Base-by-base conservation (phyloP, 352 stramenopile genomes). In the Globisporangium polare region DNA sequence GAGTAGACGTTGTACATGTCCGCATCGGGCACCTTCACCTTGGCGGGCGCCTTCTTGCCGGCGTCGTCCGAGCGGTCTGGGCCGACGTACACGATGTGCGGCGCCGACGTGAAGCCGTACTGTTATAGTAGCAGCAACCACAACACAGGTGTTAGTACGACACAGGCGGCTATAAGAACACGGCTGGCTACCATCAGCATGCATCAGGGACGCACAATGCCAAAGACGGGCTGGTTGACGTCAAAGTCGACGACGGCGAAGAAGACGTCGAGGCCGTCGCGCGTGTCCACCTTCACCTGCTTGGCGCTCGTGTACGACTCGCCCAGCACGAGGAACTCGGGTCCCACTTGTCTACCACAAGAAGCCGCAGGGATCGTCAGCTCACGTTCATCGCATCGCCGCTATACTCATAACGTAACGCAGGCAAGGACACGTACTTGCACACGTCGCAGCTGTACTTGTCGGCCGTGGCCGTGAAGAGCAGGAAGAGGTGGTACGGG, bases 1-100 rank as follows among this genome's bases (percentile, higher is more conserved):
- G 83, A 80, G 69, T 93, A 92, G 18, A 92, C 70, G 66, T 90
- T 93, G 73, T 88, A 92, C 42, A 92, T 63, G 68, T 95, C 71
- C 51, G 75, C 60, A 18, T 74, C 61, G 9, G 74, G 66, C 27
- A 88, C 58, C 63, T 81, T 71, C 33, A 78, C 47, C 74, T 92
- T 93, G 41, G 66, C 68, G 5, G 81, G 72, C 49, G 75, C 51
- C 33, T 57, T 58, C 31, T 89, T 75, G 20, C 79, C 83, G 1
- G 65, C 71, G 63, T 92, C 83, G 13, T 73, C 57, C 20, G 67
- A 70, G 53, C 72, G 73, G 62, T 94, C 80, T 12, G 86, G 86
- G 22, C 65, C 81, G 20, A 94, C 55, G 67, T 95, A 94, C 49
- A 81, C 70, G 37, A 95, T 65, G 55, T 92, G 83, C 15, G 86